phyloP scores from a whole-genome alignment of 768 basidiomycete genomes.

The Leccinum barrowsii region DNA sequence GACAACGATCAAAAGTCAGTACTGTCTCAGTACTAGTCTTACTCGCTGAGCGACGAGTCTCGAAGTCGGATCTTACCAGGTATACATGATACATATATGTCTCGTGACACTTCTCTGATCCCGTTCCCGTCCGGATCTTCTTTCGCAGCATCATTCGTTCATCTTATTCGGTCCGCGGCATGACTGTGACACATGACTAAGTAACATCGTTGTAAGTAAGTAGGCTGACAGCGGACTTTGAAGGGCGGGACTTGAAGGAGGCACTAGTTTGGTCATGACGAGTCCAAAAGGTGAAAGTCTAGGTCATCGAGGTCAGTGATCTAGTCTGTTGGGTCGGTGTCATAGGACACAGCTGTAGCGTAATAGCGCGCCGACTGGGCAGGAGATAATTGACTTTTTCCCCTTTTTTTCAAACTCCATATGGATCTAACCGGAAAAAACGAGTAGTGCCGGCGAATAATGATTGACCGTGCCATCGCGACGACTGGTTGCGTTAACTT shows the following conservation, averaged over 20 bases:
- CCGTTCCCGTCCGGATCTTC: neutral
- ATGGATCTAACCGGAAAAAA: neutral
- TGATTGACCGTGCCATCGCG: no score
- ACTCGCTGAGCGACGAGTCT: neutral
- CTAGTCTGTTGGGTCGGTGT: neutral
- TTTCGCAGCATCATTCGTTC: neutral
- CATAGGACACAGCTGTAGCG: neutral
- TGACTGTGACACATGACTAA: neutral
- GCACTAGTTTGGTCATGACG: no score
- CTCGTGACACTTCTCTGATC: neutral
- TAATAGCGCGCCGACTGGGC: neutral
- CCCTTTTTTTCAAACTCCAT: neutral
- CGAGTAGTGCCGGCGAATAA: neutral
- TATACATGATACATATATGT: neutral
- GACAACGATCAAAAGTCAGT: neutral
- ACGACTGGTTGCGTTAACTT: neutral
- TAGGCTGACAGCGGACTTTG: neutral
- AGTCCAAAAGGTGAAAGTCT: neutral
- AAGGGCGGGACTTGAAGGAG: neutral
- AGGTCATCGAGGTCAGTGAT: neutral
- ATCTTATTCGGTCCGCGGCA: neutral
- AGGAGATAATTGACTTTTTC: neutral
- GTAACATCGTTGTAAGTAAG: neutral
- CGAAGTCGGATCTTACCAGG: neutral
- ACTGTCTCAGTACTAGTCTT: no score